Base-by-base conservation (phyloP, 331 rosid species). In the Dryas integrifolia region DNA sequence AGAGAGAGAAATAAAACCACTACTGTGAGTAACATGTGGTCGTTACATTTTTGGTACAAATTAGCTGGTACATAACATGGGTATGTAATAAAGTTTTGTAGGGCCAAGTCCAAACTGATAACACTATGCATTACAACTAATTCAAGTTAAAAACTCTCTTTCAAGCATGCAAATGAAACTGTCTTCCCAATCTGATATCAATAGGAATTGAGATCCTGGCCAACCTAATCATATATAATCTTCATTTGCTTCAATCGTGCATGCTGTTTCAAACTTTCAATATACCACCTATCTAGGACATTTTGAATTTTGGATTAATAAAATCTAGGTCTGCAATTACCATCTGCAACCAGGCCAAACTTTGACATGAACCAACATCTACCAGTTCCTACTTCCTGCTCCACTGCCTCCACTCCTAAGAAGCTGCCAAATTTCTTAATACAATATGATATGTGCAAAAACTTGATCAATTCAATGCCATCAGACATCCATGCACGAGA, bases 21-120 rank as follows among this genome's bases (percentile, higher is more conserved):
- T 64, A 46, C n/a, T 67, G 39, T 61, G 72, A 50, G 49, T 13
- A 52, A 52, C 80, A 79, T 74, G 76, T 65, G 76, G 69, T 38
- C 38, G 75, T 60, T 55, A 6, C 69, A 38, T 30, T 59, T 46
- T 59, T 46, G 60, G 72, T 56, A 52, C 60, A 21, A 67, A 49
- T 41, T 72, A 77, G 81, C 65, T 65, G 67, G 46, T 55, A 61
- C 45, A n/a, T 16, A 41, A 55, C 63, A 14, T 40, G 15, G 59
- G 59, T 3, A 53, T 21, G 55, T 21, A 46, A 50, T 67, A 44
- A 58, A 55, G 24, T 9, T 49, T 9, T 13, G 57, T 49, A 16
- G 78, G 77, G 55, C 69, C 81, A 59, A 45, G 35, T 18, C 12
- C 53, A 47, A 65, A 69, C 60, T 51, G 9, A 13, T 35, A 44